phyloP scores from a whole-genome alignment of 2,329 filamentous ascomycete genomes.

The Penicillium griseofulvum region DNA sequence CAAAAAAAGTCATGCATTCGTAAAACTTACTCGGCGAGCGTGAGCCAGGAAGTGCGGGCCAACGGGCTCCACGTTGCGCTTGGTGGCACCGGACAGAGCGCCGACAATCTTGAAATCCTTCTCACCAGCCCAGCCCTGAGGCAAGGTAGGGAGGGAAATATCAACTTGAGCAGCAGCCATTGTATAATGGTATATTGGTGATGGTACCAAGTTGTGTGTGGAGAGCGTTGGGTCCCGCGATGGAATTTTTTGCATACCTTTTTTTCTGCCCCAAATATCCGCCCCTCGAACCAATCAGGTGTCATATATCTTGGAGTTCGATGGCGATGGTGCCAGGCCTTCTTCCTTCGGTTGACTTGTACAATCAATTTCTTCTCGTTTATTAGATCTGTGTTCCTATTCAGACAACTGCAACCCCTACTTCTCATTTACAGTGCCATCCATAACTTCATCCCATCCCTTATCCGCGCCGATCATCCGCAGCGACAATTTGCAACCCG shows the following conservation, averaged over 20 bases:
- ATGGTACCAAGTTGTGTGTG: constrained; percentile 16
- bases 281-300: constrained; percentile 29
- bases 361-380: background rate
- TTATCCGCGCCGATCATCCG: background rate
- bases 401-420: background rate
- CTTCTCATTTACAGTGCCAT: background rate
- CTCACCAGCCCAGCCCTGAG: constrained; percentile 74
- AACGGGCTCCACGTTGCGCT: constrained; percentile 91
- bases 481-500: background rate
- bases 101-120: constrained; percentile 89
- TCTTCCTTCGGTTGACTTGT: background rate
- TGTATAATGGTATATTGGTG: constrained; percentile 23
- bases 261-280: constrained; percentile 38
- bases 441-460: background rate
- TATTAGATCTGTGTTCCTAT: background rate
- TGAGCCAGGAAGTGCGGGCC: constrained; percentile 97
- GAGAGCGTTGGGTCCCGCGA: constrained; percentile 18
- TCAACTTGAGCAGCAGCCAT: constrained; percentile 62
- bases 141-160: constrained; percentile 65
- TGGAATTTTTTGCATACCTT: constrained; percentile 29
- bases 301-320: constrained; percentile 24
- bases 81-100: constrained; percentile 70
- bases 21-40: constrained; percentile 70
- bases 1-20: background rate
- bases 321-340: background rate